Evolutionary conservation across 2,329 filamentous ascomycete species (phyloP).

Genomic region (Sporothrix curviconia): DNA sequence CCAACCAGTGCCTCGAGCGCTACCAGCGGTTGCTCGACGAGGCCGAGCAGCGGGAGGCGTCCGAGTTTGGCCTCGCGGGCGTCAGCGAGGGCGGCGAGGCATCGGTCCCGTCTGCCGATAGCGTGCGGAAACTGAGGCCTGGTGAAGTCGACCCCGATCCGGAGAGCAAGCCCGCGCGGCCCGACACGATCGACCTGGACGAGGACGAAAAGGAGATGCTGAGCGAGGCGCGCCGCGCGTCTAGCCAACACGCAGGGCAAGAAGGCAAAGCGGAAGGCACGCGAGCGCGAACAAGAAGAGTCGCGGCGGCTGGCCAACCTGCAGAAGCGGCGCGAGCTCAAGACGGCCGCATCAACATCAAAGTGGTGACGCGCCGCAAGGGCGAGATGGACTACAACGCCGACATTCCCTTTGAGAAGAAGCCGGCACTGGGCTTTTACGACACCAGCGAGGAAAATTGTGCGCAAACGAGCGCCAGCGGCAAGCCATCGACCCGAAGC

Average conservation of each 20-base stretch:
- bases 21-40: constrained; percentile 97
- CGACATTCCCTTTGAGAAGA: constrained; percentile 96
- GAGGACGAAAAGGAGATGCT: constrained; percentile 99
- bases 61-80: constrained; percentile 74
- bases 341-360: constrained; percentile 97
- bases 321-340: constrained; percentile 93
- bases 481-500: constrained; percentile 80
- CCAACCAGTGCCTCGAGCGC: constrained; percentile 92
- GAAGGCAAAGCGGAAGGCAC: constrained; percentile 95
- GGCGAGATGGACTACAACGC: constrained; percentile 99
- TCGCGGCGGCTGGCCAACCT: constrained; percentile 81
- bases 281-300: constrained; percentile 92
- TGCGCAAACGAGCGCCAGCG: constrained; percentile 76
- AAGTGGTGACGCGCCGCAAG: constrained; percentile 82
- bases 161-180: constrained; percentile 89
- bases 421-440: constrained; percentile 81
- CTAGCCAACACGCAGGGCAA: constrained; percentile 97
- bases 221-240: constrained; percentile 90
- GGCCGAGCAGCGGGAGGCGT: constrained; percentile 79
- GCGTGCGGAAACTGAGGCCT: constrained; percentile 79
- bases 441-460: constrained; percentile 81
- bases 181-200: constrained; percentile 95
- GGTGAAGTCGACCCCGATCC: constrained; percentile 97
- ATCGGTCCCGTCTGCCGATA: constrained; percentile 81
- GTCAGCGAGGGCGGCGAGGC: constrained; percentile 75